Conservation (phyloP, 2,329 filamentous ascomycete species). For the Monosporascus sp. region DNA sequence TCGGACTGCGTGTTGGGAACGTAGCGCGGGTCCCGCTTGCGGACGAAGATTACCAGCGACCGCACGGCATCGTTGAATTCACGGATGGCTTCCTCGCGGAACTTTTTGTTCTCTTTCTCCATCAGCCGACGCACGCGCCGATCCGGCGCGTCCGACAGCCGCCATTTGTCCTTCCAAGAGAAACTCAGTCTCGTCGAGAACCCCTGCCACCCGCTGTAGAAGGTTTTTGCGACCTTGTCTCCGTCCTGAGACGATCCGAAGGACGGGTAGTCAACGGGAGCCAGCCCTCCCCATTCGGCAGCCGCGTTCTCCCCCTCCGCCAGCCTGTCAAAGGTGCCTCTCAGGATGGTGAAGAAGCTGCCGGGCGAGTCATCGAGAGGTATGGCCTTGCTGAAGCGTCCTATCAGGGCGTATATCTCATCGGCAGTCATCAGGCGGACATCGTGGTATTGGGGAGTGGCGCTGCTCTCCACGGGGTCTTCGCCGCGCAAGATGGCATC, state of each 20-base stretch:
- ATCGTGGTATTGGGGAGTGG: conserved; percentile 59
- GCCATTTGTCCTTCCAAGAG: conserved; percentile 82
- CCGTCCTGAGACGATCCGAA: conserved; percentile 74
- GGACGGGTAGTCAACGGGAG: conserved; percentile 65
- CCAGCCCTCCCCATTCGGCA: conserved; percentile 60
- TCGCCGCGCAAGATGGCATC: conserved; percentile 72
- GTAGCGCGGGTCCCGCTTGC: conserved; percentile 86
- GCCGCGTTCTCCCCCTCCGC: conserved; percentile 75
- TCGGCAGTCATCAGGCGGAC: conserved; percentile 73
- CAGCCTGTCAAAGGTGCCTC: conserved; percentile 73
- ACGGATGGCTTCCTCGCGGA: conserved; percentile 73
- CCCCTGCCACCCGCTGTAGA: conserved; percentile 74
- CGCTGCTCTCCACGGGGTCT: conserved; percentile 41
- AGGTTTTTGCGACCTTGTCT: conserved; percentile 69
- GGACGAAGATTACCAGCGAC: conserved; percentile 79
- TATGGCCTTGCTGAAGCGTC: conserved; percentile 71
- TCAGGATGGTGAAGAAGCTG: conserved; percentile 80
- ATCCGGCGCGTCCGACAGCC: conserved; percentile 81
- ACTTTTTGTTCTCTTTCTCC: conserved; percentile 90
- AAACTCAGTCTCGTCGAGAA: conserved; percentile 86
- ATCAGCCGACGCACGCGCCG: conserved; percentile 75
- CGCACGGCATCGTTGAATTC: conserved; percentile 93
- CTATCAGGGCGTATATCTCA: conserved; percentile 72
- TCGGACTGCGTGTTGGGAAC: conserved; percentile 71
- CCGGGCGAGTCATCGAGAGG: conserved; percentile 74